phyloP scores from a whole-genome alignment of 495 filamentous ascomycete genomes.

The Penicillium parvum region DNA sequence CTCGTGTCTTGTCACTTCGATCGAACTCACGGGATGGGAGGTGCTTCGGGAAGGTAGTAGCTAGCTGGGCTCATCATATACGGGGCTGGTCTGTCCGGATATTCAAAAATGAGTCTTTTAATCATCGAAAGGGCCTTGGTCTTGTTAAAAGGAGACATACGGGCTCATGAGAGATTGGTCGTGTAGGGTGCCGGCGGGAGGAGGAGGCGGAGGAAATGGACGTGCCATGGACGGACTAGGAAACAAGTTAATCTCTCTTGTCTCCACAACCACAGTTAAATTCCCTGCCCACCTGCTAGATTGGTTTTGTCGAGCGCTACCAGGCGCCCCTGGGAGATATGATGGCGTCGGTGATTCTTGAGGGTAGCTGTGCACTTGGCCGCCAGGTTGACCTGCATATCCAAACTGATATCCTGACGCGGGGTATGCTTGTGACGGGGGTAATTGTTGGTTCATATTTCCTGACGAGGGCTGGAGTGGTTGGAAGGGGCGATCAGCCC shows the following conservation, averaged over 20 bases:
- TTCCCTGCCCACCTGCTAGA: slow-evolving; percentile 15
- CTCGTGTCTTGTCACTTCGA: background rate
- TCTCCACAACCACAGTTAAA: background rate
- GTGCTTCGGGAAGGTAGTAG: slow-evolving; percentile 21
- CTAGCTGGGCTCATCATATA: slow-evolving; percentile 24
- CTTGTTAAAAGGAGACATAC: slow-evolving; percentile 15
- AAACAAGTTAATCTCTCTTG: background rate
- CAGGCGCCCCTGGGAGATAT: slow-evolving; percentile 14
- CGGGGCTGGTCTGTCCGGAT: slow-evolving; percentile 6
- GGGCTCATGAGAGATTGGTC: slow-evolving; percentile 20
- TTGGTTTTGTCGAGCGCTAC: slow-evolving; percentile 12
- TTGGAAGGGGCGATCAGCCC: slow-evolving; percentile 22
- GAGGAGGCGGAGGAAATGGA: slow-evolving; percentile 13
- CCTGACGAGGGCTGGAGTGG: slow-evolving; percentile 13
- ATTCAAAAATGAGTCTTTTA: background rate
- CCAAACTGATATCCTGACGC: slow-evolving; percentile 13
- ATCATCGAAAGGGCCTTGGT: too few species aligned
- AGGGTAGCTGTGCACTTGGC: slow-evolving; percentile 9
- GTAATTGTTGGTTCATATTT: slow-evolving; percentile 17
- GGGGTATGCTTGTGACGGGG: slow-evolving; percentile 18
- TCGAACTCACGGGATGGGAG: slow-evolving; percentile 18
- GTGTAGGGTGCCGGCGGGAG: slow-evolving; percentile 5
- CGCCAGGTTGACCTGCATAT: slow-evolving; percentile 12
- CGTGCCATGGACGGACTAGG: slow-evolving; percentile 19
- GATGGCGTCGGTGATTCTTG: slow-evolving; percentile 11